Percentiles rank a stretch among this genome's conserved stretches.
Evolutionary conservation across 345 rosid genomes (phyloP).

Genomic region (Trapa incisa): DNA sequence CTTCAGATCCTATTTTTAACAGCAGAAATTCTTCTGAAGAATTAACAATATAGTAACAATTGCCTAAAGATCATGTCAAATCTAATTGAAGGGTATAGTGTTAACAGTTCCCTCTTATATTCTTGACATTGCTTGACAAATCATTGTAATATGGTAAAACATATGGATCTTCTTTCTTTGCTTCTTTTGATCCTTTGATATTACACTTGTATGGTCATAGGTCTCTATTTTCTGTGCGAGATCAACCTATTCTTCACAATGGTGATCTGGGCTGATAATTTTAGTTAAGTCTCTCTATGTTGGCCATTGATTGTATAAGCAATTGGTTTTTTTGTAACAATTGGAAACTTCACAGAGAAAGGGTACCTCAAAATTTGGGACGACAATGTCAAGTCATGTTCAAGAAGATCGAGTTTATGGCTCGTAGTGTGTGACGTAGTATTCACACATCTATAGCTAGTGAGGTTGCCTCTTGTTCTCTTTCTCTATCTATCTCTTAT

Average conservation of each 20-base stretch:
- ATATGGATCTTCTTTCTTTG: background rate
- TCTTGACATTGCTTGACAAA: background rate
- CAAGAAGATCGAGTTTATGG: background rate
- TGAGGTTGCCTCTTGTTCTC: background rate
- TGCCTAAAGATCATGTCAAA: constrained; percentile 33
- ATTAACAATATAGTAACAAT: constrained; percentile 18
- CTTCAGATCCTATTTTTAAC: constrained; percentile 15
- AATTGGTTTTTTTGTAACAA: no score
- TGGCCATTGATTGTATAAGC: background rate
- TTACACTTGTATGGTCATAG: background rate
- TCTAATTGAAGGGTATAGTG: constrained; percentile 40
- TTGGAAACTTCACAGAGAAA: no score
- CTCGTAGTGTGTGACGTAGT: no score
- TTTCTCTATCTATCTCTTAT: background rate
- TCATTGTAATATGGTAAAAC: background rate
- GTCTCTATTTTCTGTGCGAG: background rate
- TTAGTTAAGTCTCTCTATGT: constrained; percentile 10
- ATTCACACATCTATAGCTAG: background rate
- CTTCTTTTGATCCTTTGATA: background rate
- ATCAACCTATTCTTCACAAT: background rate
- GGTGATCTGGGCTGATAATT: background rate
- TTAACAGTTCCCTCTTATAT: background rate
- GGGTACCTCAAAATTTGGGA: background rate
- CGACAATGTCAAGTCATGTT: background rate
- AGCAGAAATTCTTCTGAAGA: constrained; percentile 18